These are phyloP conservation scores for Ambispora gerdemannii DNA, from an alignment of 192 early-diverging fungal genomes.

Conservation along the genomic window DNA sequence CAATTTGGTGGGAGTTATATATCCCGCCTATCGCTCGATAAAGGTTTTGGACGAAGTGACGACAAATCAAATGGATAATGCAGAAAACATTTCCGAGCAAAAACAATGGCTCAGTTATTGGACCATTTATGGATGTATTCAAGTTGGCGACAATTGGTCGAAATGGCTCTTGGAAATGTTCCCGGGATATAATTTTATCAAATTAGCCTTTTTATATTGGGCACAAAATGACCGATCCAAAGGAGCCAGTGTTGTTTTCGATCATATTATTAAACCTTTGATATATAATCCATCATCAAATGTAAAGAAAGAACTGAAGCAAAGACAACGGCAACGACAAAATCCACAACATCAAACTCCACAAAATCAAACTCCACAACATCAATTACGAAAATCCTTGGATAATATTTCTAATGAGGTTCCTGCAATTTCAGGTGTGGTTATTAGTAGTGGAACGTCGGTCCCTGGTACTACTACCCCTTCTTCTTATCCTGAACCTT, in stretches of 20 bases:
- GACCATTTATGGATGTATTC: slow-evolving; percentile 55
- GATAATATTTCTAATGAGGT: too few species aligned
- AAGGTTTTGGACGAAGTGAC: slow-evolving; percentile 39
- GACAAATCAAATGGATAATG: slow-evolving; percentile 8
- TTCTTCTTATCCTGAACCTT: neutral
- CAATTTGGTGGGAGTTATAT: slow-evolving; percentile 47
- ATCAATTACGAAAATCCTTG: too few species aligned
- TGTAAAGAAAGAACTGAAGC: neutral
- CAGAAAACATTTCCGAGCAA: slow-evolving; percentile 27
- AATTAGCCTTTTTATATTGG: slow-evolving; percentile 55
- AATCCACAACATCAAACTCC: neutral
- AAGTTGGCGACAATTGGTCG: slow-evolving; percentile 54
- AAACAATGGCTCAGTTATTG: slow-evolving; percentile 58
- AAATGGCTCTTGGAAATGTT: slow-evolving; percentile 38
- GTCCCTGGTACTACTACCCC: neutral
- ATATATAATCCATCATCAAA: neutral
- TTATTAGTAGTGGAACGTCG: too few species aligned
- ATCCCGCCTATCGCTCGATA: slow-evolving; percentile 50
- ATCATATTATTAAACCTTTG: slow-evolving; percentile 23
- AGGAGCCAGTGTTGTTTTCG: slow-evolving; percentile 51
- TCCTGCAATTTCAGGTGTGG: too few species aligned
- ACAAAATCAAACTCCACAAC: too few species aligned
- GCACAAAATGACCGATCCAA: slow-evolving; percentile 51
- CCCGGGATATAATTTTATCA: slow-evolving; percentile 52
- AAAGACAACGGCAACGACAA: neutral